These are phyloP conservation scores for Trametes sanguinea DNA, from an alignment of 768 basidiomycete species.

Conservation along the genomic window DNA sequence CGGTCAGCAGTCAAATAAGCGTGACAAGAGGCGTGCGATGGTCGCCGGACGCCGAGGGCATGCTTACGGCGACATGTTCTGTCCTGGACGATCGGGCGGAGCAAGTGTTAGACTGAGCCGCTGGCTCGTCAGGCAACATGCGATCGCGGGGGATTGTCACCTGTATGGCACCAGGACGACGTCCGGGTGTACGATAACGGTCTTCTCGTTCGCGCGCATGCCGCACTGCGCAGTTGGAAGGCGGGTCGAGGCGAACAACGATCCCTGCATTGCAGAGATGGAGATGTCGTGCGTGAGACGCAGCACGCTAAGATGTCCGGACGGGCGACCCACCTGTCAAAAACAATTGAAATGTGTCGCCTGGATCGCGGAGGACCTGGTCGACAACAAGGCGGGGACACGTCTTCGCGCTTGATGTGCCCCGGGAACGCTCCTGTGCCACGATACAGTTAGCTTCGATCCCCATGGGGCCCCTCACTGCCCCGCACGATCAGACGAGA, in stretches of 20 bases:
- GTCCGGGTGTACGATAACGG: slow-evolving; percentile 62
- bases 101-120: not conserved
- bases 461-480: slow-evolving; percentile 17
- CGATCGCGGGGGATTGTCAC: slow-evolving; percentile 32
- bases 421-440: not conserved
- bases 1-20: not conserved
- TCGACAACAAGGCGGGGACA: not conserved
- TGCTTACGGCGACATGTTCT: slow-evolving; percentile 44
- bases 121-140: not conserved
- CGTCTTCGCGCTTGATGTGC: not conserved
- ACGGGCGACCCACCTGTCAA: not conserved
- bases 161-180: slow-evolving; percentile 84
- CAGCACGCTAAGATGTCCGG: not conserved
- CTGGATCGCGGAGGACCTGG: not conserved
- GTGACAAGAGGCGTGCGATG: not conserved
- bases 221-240: not conserved
- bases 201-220: slow-evolving; percentile 71
- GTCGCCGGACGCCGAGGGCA: not conserved
- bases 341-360: not conserved
- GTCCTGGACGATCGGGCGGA: slow-evolving; percentile 27
- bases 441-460: slow-evolving; percentile 2
- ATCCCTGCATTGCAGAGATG: not conserved
- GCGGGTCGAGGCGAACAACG: not conserved
- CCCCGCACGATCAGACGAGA: slow-evolving; percentile 1
- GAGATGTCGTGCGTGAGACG: not conserved